phyloP scores from a whole-genome alignment of 768 basidiomycete genomes.

The Sistotremastrum suecicum region DNA sequence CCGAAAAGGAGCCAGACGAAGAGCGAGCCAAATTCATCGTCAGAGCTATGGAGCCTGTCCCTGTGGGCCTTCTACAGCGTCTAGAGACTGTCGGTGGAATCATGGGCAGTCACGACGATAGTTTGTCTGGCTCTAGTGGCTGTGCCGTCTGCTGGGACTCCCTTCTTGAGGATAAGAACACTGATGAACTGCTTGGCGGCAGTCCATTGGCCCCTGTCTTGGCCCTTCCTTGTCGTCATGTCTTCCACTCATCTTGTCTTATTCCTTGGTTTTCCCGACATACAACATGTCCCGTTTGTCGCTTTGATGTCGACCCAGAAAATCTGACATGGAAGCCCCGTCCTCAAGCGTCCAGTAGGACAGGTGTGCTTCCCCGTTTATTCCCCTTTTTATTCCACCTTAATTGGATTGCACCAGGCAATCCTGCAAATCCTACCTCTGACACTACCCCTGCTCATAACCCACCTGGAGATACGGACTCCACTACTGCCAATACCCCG shows the following conservation, averaged over 20 bases:
- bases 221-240: conserved; percentile 64
- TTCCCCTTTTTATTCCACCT: neutral
- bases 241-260: conserved; percentile 68
- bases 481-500: neutral
- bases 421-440: neutral
- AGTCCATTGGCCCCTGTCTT: conserved; percentile 23
- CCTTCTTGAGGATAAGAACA: conserved; percentile 29
- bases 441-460: neutral
- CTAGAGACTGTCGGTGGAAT: conserved; percentile 34
- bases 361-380: neutral
- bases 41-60: conserved; percentile 50
- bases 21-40: conserved; percentile 52
- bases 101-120: conserved; percentile 18
- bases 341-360: conserved; percentile 4
- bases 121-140: conserved; percentile 21
- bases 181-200: conserved; percentile 2
- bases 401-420: neutral
- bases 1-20: conserved; percentile 35
- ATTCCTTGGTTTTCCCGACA: conserved; percentile 72
- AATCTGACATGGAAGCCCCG: conserved; percentile 37
- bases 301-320: conserved; percentile 74
- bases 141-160: conserved; percentile 74
- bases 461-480: neutral
- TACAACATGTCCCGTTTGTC: conserved; percentile 73
- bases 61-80: conserved; percentile 48